Evolutionary conservation across 2,329 filamentous ascomycete genomes (phyloP), one percentile per base, ranked within the genome.

Genomic region (Dothidotthia symphoricarpi): DNA sequence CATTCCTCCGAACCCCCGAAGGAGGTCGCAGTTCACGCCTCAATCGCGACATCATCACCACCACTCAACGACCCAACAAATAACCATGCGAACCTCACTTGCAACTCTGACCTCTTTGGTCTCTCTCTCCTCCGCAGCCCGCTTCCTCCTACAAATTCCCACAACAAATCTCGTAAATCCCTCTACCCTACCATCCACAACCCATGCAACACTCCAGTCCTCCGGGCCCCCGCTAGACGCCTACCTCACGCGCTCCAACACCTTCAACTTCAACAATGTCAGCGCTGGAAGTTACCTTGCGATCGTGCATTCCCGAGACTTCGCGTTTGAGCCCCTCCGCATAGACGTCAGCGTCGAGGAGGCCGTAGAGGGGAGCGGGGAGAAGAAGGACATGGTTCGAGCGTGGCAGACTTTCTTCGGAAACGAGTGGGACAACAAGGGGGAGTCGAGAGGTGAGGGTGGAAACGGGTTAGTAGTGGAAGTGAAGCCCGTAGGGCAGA

Each of bases 351-450:
- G 50, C 32, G 24, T 59, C 7, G 53, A 55, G 30, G 59, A 57
- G 34, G 49, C 47, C 3, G 58, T 53, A 2, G 53, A 58, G 35
- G 59, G 53, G 9, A 63, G 45, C 28, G 59, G 56, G 31, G 57
- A 60, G 16, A 53, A 54, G 50, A 61, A 47, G 43, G 63, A 41
- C 67, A 73, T 75, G 31, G 73, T 88, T 3, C 70, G 75, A 28
- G 82, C 82, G 17, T 93, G 86, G 84, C 86, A 91, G 73, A 95
- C 88, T 16, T 95, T 83, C 64, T 76, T 88, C 31, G 89, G 88
- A 0, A 91, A 95, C 57, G 86, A 93, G 53, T 96, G 91, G 89
- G 81, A 75, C 13, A 94, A 95, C 63, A 85, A 82, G 59, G 91
- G 90, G 12, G 84, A 86, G 69, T 74, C 64, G 30, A 71, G 75